phyloP scores from a whole-genome alignment of 2,329 filamentous ascomycete species.

The Fusarium papillatum region DNA sequence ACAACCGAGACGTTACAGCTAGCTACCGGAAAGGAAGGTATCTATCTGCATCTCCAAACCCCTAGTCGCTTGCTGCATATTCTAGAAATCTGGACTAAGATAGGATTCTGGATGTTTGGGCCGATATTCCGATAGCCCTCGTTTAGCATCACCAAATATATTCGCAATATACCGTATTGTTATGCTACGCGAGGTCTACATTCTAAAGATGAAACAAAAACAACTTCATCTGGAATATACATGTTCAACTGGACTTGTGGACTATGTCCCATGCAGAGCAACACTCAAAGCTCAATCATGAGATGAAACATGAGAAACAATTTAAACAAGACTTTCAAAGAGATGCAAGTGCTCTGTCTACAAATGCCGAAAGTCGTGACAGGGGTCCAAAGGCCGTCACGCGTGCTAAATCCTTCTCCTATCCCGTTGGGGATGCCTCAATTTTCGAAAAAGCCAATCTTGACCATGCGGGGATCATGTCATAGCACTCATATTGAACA shows the following conservation, averaged over 20 bases:
- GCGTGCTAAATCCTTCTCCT: neutral
- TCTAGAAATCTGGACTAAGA: neutral
- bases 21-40: neutral
- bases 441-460: neutral
- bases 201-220: neutral
- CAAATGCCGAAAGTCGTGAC: neutral
- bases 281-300: neutral
- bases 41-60: neutral
- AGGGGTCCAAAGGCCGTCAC: neutral
- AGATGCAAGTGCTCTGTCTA: neutral
- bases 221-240: neutral
- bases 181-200: accelerated
- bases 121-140: neutral
- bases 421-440: neutral
- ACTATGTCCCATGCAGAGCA: neutral
- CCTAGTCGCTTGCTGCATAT: neutral
- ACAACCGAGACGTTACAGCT: neutral
- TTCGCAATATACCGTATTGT: neutral
- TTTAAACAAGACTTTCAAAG: neutral
- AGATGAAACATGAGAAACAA: neutral
- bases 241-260: neutral
- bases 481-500: neutral
- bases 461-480: neutral
- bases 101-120: neutral
- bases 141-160: neutral